Percentiles rank a stretch among this genome's conserved stretches.
phyloP scores from a whole-genome alignment of 306 rosid genomes.

The Albizia julibrissin region DNA sequence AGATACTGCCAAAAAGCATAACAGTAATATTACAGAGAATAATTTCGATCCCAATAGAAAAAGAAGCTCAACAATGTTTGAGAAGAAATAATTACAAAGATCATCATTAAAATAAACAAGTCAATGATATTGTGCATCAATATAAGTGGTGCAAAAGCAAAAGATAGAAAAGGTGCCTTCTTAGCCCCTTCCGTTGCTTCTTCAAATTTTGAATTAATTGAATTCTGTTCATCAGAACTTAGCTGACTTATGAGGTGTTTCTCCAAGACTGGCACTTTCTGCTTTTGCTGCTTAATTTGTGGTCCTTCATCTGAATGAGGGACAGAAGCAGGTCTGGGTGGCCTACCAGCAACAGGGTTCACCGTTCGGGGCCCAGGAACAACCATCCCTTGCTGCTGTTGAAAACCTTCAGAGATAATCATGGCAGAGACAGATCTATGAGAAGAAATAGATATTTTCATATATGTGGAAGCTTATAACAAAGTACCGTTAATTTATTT shows the following conservation, averaged over 20 bases:
- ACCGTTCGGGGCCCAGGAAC: conserved; percentile 55
- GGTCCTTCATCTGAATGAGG: conserved; percentile 65
- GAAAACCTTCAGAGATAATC: conserved; percentile 53
- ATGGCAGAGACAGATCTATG: conserved; percentile 33
- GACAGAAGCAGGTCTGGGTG: conserved; percentile 62
- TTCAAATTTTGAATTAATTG: conserved; percentile 67
- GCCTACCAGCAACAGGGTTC: conserved; percentile 57
- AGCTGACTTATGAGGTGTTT: conserved; percentile 78
- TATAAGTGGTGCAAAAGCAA: not conserved
- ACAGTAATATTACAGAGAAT: conserved; percentile 6
- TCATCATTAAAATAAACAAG: conserved; percentile 5
- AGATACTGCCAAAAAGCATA: conserved; percentile 17
- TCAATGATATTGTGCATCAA: conserved; percentile 14
- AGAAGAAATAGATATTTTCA: conserved; percentile 20
- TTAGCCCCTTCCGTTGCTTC: conserved; percentile 91
- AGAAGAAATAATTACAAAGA: not conserved
- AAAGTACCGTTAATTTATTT: conserved; percentile 14
- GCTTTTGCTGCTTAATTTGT: conserved; percentile 56
- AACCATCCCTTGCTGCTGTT: conserved; percentile 67
- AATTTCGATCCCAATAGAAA: conserved; percentile 23
- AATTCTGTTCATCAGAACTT: conserved; percentile 84
- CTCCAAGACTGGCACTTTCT: conserved; percentile 84
- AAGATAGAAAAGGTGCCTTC: conserved; percentile 56
- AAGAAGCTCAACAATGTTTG: conserved; percentile 11
- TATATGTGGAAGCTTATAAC: conserved; percentile 5